A percentile compares a stretch with the other conserved stretches of the same genome.
Evolutionary conservation across 2,329 filamentous ascomycete genomes (phyloP).

Genomic region (Teratosphaeriaceae sp.): DNA sequence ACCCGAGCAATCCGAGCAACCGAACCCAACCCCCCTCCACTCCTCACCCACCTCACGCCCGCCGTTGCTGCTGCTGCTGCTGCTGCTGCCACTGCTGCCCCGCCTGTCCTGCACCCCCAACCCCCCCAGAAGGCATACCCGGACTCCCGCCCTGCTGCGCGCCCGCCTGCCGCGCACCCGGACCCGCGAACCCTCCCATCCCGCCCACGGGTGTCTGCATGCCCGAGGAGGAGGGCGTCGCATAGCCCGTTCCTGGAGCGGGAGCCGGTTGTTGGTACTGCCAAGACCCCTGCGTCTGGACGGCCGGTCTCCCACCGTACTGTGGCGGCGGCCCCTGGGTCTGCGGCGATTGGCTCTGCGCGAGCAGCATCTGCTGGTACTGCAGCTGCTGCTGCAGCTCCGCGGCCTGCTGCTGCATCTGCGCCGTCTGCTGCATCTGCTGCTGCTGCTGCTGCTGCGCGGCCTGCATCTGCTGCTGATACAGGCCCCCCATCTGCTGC

Average conservation of each 20-base stretch:
- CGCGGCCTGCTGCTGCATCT: background rate
- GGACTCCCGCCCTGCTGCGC: background rate
- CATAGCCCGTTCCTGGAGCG: background rate
- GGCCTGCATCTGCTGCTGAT: constrained; percentile 20
- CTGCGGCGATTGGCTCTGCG: too few relatives aligned
- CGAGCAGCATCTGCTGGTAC: background rate
- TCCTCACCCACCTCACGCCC: background rate
- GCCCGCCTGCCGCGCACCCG: background rate
- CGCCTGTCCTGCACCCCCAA: background rate
- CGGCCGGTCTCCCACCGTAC: constrained; percentile 2
- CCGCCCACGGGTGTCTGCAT: background rate
- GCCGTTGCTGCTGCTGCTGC: background rate
- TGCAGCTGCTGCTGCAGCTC: too few relatives aligned
- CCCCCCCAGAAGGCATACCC: background rate
- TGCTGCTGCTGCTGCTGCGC: constrained; percentile 18
- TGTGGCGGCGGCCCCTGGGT: too few relatives aligned
- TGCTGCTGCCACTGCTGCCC: background rate
- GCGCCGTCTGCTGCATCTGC: constrained; percentile 11
- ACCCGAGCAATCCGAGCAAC: too few relatives aligned
- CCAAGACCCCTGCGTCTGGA: constrained; percentile 4
- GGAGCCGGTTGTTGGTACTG: constrained; percentile 2
- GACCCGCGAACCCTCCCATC: background rate
- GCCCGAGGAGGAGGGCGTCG: background rate
- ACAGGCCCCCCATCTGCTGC: constrained; percentile 13
- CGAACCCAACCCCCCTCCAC: too few relatives aligned